These are phyloP conservation scores for Cystobasidium pallidum DNA, from an alignment of 1,284 basidiomycete genomes.

Conservation along the genomic window DNA sequence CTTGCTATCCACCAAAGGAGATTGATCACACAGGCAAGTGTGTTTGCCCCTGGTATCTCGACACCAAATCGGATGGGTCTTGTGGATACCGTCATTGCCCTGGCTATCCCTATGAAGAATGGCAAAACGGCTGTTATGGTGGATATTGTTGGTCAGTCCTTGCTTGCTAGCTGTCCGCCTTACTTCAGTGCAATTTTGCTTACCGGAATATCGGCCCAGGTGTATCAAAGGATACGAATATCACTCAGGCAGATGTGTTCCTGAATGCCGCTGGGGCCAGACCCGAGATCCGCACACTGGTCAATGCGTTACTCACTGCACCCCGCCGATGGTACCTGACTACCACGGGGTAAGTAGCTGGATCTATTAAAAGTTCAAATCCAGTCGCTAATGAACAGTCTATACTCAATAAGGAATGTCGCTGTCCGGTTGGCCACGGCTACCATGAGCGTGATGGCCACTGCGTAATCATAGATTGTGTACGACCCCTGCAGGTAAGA, in stretches of 20 bases:
- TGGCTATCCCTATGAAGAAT: background rate
- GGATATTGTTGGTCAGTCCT: conserved; percentile 21
- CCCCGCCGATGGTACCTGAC: conserved; percentile 2
- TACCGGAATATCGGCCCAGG: background rate
- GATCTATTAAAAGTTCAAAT: background rate
- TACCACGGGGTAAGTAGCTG: conserved; percentile 16
- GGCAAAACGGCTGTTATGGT: background rate
- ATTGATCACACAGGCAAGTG: conserved; percentile 17
- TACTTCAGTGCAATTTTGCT: background rate
- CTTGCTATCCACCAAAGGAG: conserved; percentile 7
- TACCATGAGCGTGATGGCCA: background rate
- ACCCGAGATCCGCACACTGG: background rate
- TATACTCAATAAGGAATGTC: background rate
- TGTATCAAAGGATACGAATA: conserved; percentile 17
- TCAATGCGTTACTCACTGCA: background rate
- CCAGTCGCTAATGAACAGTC: background rate
- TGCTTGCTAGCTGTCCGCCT: background rate
- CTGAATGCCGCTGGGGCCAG: conserved; percentile 1
- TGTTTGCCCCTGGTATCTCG: conserved; percentile 20
- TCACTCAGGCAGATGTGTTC: conserved; percentile 5
- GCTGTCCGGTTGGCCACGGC: conserved; percentile 13
- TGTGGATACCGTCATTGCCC: conserved; percentile 18
- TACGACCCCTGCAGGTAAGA: background rate
- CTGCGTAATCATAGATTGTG: background rate
- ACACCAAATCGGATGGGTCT: background rate